Evolutionary conservation across 1,139 yeast genomes (phyloP).

Genomic region (Sugiyamaella castrensis): DNA sequence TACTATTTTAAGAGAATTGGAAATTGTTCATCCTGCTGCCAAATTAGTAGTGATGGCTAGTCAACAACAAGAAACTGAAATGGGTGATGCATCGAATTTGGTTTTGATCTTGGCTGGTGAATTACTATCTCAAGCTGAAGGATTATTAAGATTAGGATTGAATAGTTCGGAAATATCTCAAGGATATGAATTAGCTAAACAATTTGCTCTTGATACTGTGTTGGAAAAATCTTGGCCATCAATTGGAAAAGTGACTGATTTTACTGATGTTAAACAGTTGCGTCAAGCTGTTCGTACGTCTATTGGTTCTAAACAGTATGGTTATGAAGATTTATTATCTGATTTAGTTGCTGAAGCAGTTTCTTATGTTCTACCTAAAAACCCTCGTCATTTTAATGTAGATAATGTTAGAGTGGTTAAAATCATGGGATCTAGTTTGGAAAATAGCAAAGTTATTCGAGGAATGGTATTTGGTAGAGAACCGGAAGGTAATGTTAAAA

Average conservation of each 20-base stretch:
- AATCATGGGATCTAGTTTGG: constrained; percentile 86
- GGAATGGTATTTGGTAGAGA: constrained; percentile 99
- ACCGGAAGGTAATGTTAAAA: constrained; percentile 86
- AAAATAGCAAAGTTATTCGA: constrained; percentile 73
- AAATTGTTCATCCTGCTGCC: constrained; percentile 96
- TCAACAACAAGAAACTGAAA: constrained; percentile 91
- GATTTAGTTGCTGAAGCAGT: constrained; percentile 86
- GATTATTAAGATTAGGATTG: constrained; percentile 76
- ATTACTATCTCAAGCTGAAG: constrained; percentile 77
- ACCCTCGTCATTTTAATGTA: constrained; percentile 68
- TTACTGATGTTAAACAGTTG: constrained; percentile 55
- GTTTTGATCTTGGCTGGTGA: constrained; percentile 88
- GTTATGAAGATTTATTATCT: constrained; percentile 74
- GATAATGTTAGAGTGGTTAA: constrained; percentile 94
- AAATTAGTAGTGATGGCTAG: constrained; percentile 94
- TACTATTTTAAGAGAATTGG: constrained; percentile 88
- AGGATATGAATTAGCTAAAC: constrained; percentile 82
- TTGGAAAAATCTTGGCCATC: constrained; percentile 30
- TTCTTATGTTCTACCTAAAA: constrained; percentile 68
- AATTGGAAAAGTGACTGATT: constrained; percentile 60
- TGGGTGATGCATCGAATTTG: constrained; percentile 74
- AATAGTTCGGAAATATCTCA: constrained; percentile 87
- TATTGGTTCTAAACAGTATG: constrained; percentile 90
- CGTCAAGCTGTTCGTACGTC: constrained; percentile 80
- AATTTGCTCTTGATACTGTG: constrained; percentile 61